Evolutionary conservation across 2,329 filamentous ascomycete genomes (phyloP), one percentile per base, ranked within the genome.

Genomic region (Sarocladium strictum): DNA sequence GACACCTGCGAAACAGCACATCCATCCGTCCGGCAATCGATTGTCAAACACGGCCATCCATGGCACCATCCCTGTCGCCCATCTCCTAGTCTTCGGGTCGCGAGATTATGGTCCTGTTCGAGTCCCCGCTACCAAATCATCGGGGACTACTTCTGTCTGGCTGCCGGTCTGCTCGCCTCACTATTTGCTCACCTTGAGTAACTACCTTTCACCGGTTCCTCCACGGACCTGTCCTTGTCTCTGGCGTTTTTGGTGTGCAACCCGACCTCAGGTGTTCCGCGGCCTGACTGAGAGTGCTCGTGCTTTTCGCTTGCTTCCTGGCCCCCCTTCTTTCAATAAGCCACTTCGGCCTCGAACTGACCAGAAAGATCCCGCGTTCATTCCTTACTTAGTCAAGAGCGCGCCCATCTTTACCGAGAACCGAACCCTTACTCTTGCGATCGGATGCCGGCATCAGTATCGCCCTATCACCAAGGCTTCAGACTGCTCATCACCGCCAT

Each of bases 111-210:
- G 15, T 10, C 6, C 47, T 19, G 23, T 3, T 10, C 47, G 15
- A 49, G 26, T 24, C 47, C n/a, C 14, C 43, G 17, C 19, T 35
- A 51, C 35, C 47, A 51, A 51, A 51, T 51, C 47, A 35, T 33
- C 47, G 24, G 14, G 5, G 21, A 35, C 29, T 35, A 45, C 37
- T 40, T 40, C 5, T 23, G 17, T 26, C 21, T 45, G 40, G 40
- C 40, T 45, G 40, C 40, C 17, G 47, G 26, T 49, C 47, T 35
- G 47, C 11, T 35, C 47, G 47, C 47, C 47, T 51, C 47, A 51
- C 47, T 51, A 6, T 51, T 27, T 27, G 27, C 47, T 51, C 47
- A 51, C 26, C 27, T 35, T 51, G 47, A 14, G 27, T 35, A 35
- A 51, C 47, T 29, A 51, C 47, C 14, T 15, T 24, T 49, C 47